Evolutionary conservation across 495 filamentous ascomycete genomes (phyloP), one percentile per base, ranked within the genome.

Genomic region (Trichoderma erinaceum): DNA sequence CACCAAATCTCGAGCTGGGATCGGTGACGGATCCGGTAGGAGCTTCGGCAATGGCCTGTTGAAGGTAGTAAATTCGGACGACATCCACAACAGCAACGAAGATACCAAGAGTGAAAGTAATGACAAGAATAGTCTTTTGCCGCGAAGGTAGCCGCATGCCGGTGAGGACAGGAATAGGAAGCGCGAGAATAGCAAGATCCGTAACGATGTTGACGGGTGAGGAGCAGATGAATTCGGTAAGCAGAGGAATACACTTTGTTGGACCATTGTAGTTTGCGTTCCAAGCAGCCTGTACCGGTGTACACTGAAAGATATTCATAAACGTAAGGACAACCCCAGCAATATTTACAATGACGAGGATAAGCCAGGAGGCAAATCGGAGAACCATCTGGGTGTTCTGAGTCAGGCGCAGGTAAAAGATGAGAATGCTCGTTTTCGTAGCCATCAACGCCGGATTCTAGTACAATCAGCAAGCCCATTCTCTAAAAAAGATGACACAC

Each of bases 81-180:
- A 97, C 92, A 78, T 96, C 92, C 63, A 97, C 89, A 2, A 94
- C 83, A 0, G 92, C 88, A 25, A 96, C 90, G 72, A 97, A 97
- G 66, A 91, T 86, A 72, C 92, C 92, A 67, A 96, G 83, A 65
- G 81, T 85, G 72, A 97, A 97, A 0, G 91, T 93, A 56, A 93
- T 78, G 66, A 96, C 82, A 23, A 97, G 76, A 63, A 96, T 92
- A 41, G 87, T 82, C 79, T 96, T 97, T 71, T 97, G 92, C 67
- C 90, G 89, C 70, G 79, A 84, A 1, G 93, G 93, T 25, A 97
- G 79, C 44, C 86, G 87, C 89, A 97, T 92, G 61, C 88, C 80
- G 3, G 92, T 97, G 64, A 97, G 80, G 58, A 97, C 88, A 4
- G 93, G 93, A 71, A 96, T 90, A 0, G 93, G 92, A n/a, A 94